Evolutionary conservation across 768 basidiomycete genomes (phyloP).

Genomic region (Boletus huronensis): DNA sequence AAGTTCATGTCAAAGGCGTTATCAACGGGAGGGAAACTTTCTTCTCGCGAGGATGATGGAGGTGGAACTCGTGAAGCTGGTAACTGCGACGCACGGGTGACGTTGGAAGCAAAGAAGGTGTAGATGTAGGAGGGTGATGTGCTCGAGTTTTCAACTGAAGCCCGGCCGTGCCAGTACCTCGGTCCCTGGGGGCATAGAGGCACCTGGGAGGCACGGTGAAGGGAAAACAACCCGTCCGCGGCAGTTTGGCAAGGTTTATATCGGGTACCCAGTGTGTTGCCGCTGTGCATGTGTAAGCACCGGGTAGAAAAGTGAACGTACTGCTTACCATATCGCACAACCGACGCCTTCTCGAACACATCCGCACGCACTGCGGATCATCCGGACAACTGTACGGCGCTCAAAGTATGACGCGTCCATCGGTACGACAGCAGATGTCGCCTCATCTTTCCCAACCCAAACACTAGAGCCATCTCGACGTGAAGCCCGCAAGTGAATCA

Average conservation of each 20-base stretch:
- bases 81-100: constrained; percentile 32
- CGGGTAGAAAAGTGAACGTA: not conserved
- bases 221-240: constrained; percentile 41
- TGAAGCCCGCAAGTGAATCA: constrained; percentile 54
- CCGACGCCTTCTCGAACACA: constrained; percentile 67
- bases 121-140: constrained; percentile 32
- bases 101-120: constrained; percentile 47
- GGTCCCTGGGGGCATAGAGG: constrained; percentile 40
- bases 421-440: constrained; percentile 49
- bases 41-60: constrained; percentile 11
- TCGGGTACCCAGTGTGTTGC: constrained; percentile 61
- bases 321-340: constrained; percentile 53
- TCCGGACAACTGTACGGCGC: constrained; percentile 43
- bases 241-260: constrained; percentile 60
- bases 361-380: constrained; percentile 56
- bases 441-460: constrained; percentile 56
- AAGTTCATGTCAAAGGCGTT: constrained; percentile 36
- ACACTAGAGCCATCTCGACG: constrained; percentile 50
- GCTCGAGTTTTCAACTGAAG: constrained; percentile 14
- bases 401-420: constrained; percentile 62
- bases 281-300: constrained; percentile 38
- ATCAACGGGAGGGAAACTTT: constrained; percentile 19
- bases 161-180: constrained; percentile 38
- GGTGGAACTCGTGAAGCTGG: constrained; percentile 3
- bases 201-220: constrained; percentile 13